A percentile compares a stretch with the other conserved stretches of the same genome.
phyloP scores from a whole-genome alignment of 345 rosid genomes.

The Dovyalis caffra region DNA sequence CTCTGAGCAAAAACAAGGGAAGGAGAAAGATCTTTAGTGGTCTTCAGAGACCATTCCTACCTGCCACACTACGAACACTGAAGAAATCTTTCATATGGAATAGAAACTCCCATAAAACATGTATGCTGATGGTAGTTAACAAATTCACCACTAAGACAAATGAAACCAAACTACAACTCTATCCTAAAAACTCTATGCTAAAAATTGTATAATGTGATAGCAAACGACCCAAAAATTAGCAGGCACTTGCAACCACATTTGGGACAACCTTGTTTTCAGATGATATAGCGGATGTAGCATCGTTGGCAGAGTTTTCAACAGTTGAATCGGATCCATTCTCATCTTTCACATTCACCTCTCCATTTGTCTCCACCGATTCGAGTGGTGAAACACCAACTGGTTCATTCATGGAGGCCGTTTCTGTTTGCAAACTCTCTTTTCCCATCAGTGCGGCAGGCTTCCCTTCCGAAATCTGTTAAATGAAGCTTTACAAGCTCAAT shows the following conservation, averaged over 20 bases:
- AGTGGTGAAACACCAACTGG: neutral
- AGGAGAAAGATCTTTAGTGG: neutral
- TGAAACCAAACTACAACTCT: slow-evolving; percentile 10
- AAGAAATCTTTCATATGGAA: neutral
- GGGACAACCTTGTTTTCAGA: slow-evolving; percentile 19
- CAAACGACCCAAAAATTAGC: slow-evolving; percentile 26
- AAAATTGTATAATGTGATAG: neutral
- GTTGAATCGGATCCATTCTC: slow-evolving; percentile 21
- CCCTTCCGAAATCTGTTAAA: slow-evolving; percentile 30
- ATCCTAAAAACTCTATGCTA: slow-evolving; percentile 9
- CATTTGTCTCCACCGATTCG: slow-evolving; percentile 19
- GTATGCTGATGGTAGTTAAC: neutral
- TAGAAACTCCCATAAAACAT: neutral
- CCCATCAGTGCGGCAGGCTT: slow-evolving; percentile 10
- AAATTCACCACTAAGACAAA: neutral
- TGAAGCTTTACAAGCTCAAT: neutral
- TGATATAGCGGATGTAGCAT: slow-evolving; percentile 7
- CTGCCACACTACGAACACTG: neutral
- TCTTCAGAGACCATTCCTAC: neutral
- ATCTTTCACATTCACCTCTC: slow-evolving; percentile 26
- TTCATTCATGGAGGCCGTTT: slow-evolving; percentile 1
- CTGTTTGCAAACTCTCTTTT: slow-evolving; percentile 17
- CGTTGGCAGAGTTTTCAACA: slow-evolving; percentile 13
- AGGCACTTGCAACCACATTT: slow-evolving; percentile 42
- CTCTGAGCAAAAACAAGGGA: too few relatives aligned